These are phyloP conservation scores for Rubia yunnanensis DNA, from an alignment of 257 asterid genomes.

Conservation along the genomic window DNA sequence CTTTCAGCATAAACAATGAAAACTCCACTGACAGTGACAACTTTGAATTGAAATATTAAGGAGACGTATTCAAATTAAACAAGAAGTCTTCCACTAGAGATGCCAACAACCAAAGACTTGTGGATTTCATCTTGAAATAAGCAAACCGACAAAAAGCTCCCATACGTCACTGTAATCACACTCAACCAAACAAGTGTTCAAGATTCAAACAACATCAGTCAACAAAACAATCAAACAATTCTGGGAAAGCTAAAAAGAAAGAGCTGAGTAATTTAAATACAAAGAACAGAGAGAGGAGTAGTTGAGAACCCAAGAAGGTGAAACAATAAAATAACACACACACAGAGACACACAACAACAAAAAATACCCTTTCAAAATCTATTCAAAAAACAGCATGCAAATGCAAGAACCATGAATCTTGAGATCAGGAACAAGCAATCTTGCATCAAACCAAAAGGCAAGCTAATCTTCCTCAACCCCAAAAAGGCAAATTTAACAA, in stretches of 20 bases:
- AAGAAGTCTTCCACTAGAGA: background rate
- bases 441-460: background rate
- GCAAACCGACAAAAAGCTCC: background rate
- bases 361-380: background rate
- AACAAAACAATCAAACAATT: background rate
- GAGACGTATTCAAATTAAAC: slow-evolving; percentile 4
- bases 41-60: background rate
- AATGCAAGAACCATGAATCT: background rate
- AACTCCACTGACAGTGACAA: background rate
- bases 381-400: background rate
- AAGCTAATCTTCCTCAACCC: background rate
- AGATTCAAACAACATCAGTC: background rate
- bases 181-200: slow-evolving; percentile 2
- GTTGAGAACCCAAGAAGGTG: background rate
- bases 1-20: background rate
- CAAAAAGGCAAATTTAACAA: background rate
- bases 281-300: background rate
- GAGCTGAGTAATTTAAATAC: background rate
- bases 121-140: background rate
- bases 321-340: background rate
- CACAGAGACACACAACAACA: background rate
- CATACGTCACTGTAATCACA: background rate
- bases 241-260: background rate
- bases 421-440: background rate
- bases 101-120: background rate